Evolutionary conservation across 208 protist genomes (phyloP).

Genomic region (Tritrichomonas foetus): DNA sequence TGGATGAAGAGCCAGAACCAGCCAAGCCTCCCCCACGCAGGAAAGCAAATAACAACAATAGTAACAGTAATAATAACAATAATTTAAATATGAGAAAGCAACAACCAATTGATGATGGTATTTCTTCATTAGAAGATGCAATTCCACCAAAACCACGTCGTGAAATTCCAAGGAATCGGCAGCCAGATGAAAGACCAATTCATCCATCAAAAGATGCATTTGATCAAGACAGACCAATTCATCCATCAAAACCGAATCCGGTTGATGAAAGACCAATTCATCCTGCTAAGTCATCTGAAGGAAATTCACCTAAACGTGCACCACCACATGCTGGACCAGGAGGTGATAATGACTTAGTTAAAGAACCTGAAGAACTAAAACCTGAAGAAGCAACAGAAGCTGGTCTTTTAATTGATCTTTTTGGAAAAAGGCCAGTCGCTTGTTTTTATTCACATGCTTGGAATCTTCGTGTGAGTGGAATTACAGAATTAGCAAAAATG

Average conservation of each 20-base stretch:
- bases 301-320: not conserved
- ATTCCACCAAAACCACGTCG: not conserved
- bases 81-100: too few species aligned
- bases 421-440: not conserved
- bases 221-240: not conserved
- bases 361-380: not conserved
- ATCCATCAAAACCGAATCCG: not conserved
- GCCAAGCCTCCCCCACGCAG: not conserved
- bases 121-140: not conserved
- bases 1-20: not conserved
- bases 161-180: too few species aligned
- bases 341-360: not conserved
- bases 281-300: not conserved
- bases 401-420: not conserved
- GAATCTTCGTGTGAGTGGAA: not conserved
- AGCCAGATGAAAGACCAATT: not conserved
- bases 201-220: not conserved
- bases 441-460: not conserved
- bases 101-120: too few species aligned
- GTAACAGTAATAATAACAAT: too few species aligned
- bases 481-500: not conserved
- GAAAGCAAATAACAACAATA: too few species aligned
- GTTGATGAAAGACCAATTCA: not conserved
- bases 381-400: not conserved
- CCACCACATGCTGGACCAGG: not conserved